Conservation (phyloP, 1,284 basidiomycete genomes). For the Ganoderma multipileum region DNA sequence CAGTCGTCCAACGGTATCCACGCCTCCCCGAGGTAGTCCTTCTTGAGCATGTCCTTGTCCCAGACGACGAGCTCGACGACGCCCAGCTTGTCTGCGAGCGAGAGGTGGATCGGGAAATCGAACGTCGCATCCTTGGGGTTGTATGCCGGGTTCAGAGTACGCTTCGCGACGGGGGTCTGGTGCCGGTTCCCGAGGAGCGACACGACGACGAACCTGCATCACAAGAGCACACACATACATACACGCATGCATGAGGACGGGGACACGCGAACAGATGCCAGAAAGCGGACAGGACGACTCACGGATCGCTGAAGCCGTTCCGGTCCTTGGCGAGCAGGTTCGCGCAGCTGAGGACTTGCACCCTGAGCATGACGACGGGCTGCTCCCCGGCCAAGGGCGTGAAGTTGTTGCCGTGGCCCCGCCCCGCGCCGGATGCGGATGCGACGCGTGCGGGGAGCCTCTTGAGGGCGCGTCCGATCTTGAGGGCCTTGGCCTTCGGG, state of each 20-base stretch:
- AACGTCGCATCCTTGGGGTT: constrained; percentile 80
- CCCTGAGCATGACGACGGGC: constrained; percentile 67
- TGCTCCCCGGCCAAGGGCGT: constrained; percentile 65
- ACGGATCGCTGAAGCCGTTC: constrained; percentile 79
- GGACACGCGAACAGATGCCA: background rate
- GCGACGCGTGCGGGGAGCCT: constrained; percentile 53
- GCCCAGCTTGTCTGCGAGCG: constrained; percentile 75
- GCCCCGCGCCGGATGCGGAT: constrained; percentile 36
- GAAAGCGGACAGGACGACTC: constrained; percentile 39
- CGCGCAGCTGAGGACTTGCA: constrained; percentile 71
- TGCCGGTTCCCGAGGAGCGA: constrained; percentile 70
- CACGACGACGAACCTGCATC: constrained; percentile 73
- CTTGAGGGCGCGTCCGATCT: constrained; percentile 55
- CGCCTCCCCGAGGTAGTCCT: constrained; percentile 94
- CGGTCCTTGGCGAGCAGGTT: constrained; percentile 68
- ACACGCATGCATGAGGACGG: background rate
- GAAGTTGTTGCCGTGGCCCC: constrained; percentile 49
- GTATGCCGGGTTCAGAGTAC: constrained; percentile 81
- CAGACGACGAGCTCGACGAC: constrained; percentile 89
- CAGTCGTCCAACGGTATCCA: constrained; percentile 81
- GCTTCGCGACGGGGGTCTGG: constrained; percentile 83
- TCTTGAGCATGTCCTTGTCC: constrained; percentile 90
- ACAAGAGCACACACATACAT: background rate
- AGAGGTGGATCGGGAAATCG: constrained; percentile 84
- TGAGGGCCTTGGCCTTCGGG: constrained; percentile 47